A percentile compares a stretch with the other conserved stretches of the same genome.
Conservation (phyloP, 2,329 filamentous ascomycete genomes). For the Tolypocladium pustulatum region DNA sequence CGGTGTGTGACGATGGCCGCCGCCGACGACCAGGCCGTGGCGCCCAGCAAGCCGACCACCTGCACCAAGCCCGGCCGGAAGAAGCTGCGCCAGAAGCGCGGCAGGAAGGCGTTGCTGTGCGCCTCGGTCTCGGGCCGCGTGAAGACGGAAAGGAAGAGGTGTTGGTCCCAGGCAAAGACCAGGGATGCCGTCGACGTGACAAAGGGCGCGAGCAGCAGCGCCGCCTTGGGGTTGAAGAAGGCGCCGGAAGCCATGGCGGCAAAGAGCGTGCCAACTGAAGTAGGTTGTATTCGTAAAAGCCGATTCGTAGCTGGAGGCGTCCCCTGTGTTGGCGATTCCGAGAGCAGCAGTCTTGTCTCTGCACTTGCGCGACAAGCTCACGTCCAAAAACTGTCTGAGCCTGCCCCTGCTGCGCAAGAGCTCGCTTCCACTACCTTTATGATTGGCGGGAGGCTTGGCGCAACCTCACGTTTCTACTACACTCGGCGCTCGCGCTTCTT, state of each 20-base stretch:
- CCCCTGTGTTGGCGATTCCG: no score
- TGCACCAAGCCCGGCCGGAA: constrained; percentile 24
- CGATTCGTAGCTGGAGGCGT: not conserved
- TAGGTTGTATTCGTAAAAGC: not conserved
- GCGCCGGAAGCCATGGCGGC: constrained; percentile 23
- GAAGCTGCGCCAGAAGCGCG: constrained; percentile 30
- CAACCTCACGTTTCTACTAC: not conserved
- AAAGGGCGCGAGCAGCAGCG: constrained; percentile 32
- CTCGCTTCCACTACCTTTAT: not conserved
- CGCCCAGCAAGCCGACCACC: constrained; percentile 21
- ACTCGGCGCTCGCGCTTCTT: not conserved
- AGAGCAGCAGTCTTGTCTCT: not conserved
- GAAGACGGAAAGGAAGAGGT: constrained; percentile 28
- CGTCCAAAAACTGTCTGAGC: not conserved
- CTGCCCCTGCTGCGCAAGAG: no score
- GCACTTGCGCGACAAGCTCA: not conserved
- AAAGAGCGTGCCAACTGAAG: not conserved
- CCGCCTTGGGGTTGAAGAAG: constrained; percentile 25
- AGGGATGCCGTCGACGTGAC: constrained; percentile 36
- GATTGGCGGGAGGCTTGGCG: not conserved
- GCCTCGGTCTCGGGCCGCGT: constrained; percentile 16
- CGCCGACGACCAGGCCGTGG: constrained; percentile 20
- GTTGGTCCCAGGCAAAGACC: constrained; percentile 33
- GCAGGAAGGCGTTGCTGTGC: constrained; percentile 25
- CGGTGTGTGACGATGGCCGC: constrained; percentile 14